Evolutionary conservation across 2,329 filamentous ascomycete species (phyloP), one percentile per base, ranked within the genome.

Genomic region (Colletotrichum sp.): DNA sequence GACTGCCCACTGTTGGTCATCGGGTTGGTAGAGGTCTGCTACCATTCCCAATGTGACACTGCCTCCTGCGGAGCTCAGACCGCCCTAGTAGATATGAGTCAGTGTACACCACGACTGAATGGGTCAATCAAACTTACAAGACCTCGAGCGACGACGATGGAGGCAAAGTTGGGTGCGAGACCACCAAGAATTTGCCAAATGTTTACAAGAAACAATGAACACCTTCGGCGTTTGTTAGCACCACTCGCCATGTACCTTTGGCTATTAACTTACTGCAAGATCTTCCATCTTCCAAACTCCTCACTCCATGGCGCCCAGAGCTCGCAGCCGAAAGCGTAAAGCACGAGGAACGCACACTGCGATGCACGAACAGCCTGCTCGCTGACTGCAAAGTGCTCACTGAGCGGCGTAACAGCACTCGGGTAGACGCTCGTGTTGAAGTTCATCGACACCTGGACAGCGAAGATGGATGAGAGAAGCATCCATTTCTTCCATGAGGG

Each of bases 11-110:
- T 92, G 89, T 76, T 92, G 91, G 8, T 89, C 84, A 59, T 90
- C 89, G 0, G 90, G 84, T 66, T 88, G 84, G 82, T 89, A 93
- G 87, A 93, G 89, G 77, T 93, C 92, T 4, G 92, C 91, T 4
- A 93, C 88, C 84, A 93, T 91, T 9, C 92, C 92, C 3, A 93
- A 83, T 0, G 92, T 93, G 32, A 93, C 91, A 7, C 91, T 91
- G 6, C 92, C 92, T 69, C 92, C 92, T 7, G 91, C 92, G 4
- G 91, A 92, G 7, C 90, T 92, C 4, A 93, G 83, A 74, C 92
- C 92, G 59, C 91, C n/a, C n/a, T n/a, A n/a, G n/a, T n/a, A n/a
- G n/a, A n/a, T n/a, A n/a, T n/a, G n/a, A n/a, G n/a, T n/a, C n/a
- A n/a, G n/a, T n/a, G n/a, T n/a, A n/a, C n/a, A n/a, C n/a, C n/a